Evolutionary conservation across 2,329 filamentous ascomycete genomes (phyloP).

Genomic region (Colletotrichum kahawae): DNA sequence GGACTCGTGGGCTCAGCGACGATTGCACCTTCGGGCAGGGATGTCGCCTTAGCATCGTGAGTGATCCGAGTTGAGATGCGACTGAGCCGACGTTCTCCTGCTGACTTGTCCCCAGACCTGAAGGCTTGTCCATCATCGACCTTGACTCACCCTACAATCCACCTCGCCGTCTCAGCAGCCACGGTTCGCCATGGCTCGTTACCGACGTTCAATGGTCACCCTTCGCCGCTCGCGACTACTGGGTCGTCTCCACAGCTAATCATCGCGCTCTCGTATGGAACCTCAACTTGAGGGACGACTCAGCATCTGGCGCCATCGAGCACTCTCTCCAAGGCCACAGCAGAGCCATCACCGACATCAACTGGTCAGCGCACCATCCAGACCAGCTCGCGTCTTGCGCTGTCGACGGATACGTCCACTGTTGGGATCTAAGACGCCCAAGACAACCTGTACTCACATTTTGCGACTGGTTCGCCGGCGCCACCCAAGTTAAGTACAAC

Average conservation of each 20-base stretch:
- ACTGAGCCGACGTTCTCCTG: not conserved
- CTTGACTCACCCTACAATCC: slow-evolving; percentile 88
- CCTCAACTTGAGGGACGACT: slow-evolving; percentile 78
- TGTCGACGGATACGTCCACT: slow-evolving; percentile 91
- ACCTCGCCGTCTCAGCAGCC: slow-evolving; percentile 79
- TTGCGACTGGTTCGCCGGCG: slow-evolving; percentile 92
- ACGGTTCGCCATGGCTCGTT: slow-evolving; percentile 91
- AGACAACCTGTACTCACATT: slow-evolving; percentile 78
- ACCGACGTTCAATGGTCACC: slow-evolving; percentile 98
- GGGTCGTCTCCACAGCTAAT: slow-evolving; percentile 94
- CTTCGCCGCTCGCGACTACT: slow-evolving; percentile 86
- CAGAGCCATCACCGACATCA: slow-evolving; percentile 93
- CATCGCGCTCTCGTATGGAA: slow-evolving; percentile 96
- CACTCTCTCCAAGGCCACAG: slow-evolving; percentile 84
- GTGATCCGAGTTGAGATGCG: slow-evolving; percentile 31
- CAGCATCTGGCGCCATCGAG: slow-evolving; percentile 74
- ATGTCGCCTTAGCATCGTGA: slow-evolving; percentile 85
- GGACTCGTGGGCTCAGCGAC: slow-evolving; percentile 86
- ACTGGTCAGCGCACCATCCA: slow-evolving; percentile 92
- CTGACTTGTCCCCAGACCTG: slow-evolving; percentile 56
- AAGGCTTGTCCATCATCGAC: slow-evolving; percentile 90
- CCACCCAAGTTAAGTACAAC: slow-evolving; percentile 95
- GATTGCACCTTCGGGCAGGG: slow-evolving; percentile 89
- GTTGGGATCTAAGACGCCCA: slow-evolving; percentile 84
- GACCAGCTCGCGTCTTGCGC: slow-evolving; percentile 90